These are phyloP conservation scores for Waltergamsia citrina DNA, from an alignment of 2,329 filamentous ascomycete species.

Conservation along the genomic window DNA sequence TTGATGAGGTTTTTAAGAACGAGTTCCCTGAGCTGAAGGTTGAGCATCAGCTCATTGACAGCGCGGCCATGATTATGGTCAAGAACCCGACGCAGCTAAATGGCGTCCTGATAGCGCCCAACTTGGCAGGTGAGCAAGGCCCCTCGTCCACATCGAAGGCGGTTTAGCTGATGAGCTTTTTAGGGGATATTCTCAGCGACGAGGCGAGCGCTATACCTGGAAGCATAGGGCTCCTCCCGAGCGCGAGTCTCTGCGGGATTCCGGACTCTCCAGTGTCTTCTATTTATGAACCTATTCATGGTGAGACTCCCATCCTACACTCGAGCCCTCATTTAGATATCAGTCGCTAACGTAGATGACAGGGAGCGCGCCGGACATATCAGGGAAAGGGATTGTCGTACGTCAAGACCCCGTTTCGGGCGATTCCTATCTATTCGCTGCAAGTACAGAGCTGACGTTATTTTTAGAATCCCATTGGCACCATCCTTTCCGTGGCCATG, in stretches of 20 bases:
- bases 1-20: slow-evolving; percentile 87
- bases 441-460: too few species aligned
- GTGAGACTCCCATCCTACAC: slow-evolving; percentile 7
- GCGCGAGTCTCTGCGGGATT: slow-evolving; percentile 13
- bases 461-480: slow-evolving; percentile 76
- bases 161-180: slow-evolving; percentile 49
- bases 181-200: slow-evolving; percentile 93
- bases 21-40: slow-evolving; percentile 85
- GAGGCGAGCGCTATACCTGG: slow-evolving; percentile 93
- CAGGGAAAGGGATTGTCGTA: slow-evolving; percentile 43
- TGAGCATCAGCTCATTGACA: slow-evolving; percentile 85
- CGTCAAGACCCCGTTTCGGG: too few species aligned
- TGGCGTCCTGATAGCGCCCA: slow-evolving; percentile 85
- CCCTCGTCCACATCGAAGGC: too few species aligned
- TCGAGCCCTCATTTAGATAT: slow-evolving; percentile 4
- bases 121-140: too few species aligned
- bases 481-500: slow-evolving; percentile 88
- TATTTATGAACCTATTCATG: slow-evolving; percentile 14
- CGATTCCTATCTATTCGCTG: too few species aligned
- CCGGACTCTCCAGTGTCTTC: slow-evolving; percentile 12
- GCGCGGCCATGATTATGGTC: slow-evolving; percentile 88
- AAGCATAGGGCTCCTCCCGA: slow-evolving; percentile 13
- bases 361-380: slow-evolving; percentile 78
- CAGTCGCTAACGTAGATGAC: slow-evolving; percentile 4
- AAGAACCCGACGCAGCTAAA: slow-evolving; percentile 84